phyloP scores from a whole-genome alignment of 163 green algal genomes.

The Scenedesmus sp. region DNA sequence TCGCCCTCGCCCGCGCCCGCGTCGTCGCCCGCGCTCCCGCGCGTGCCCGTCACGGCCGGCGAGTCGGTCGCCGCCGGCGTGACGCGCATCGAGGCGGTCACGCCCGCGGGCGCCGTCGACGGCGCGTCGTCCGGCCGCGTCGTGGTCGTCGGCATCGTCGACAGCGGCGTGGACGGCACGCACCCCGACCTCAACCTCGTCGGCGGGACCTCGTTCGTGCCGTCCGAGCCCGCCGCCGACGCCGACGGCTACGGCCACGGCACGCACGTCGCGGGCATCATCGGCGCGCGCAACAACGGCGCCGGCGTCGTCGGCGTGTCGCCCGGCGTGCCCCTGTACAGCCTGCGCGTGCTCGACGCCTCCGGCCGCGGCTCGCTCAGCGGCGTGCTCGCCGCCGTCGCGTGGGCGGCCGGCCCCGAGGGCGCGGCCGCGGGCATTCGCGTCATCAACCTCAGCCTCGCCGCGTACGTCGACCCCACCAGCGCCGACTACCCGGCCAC shows the following conservation, averaged over 20 bases:
- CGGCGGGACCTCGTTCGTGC: constrained; percentile 2
- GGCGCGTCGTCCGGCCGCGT: neutral
- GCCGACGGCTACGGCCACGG: constrained; percentile 24
- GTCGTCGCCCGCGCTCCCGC: neutral
- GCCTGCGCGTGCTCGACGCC: neutral
- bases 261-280: constrained; percentile 26
- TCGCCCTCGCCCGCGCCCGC: neutral
- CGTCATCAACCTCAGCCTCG: constrained; percentile 22
- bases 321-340: neutral
- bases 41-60: neutral
- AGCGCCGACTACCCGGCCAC: too few species aligned
- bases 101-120: constrained; percentile 3
- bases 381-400: neutral
- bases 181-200: constrained; percentile 17
- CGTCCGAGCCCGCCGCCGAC: neutral
- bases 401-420: neutral
- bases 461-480: neutral
- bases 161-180: constrained; percentile 26
- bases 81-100: constrained; percentile 9
- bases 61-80: constrained; percentile 1
- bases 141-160: constrained; percentile 4
- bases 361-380: neutral
- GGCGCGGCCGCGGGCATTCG: neutral
- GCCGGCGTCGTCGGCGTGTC: constrained; percentile 7
- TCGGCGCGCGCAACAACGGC: constrained; percentile 30